Base-by-base conservation (phyloP, 2,329 filamentous ascomycete genomes). In the Aspergillus piperis region DNA sequence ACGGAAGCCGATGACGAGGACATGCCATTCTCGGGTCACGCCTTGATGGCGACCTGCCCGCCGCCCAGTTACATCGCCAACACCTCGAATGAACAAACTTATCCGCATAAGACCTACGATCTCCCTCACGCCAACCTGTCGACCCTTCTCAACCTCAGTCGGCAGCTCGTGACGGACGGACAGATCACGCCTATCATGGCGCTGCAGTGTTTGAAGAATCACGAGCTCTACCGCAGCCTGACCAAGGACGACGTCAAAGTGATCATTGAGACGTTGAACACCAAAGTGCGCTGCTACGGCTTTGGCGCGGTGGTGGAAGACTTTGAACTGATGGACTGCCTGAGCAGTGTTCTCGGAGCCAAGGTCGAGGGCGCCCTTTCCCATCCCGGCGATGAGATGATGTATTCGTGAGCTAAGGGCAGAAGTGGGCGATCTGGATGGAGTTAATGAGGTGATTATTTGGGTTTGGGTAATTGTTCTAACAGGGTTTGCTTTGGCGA, bases 181-280 rank as follows among this genome's bases (percentile, higher is more conserved):
- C 78, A 81, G 60, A 91, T 98, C 70, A 98, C 94, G 17, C 95
- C 95, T 0, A 90, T 97, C 66, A 96, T 96, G 91, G 93, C 93
- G 0, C 94, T 95, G 87, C 90, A 91, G 53, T 90, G 91, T 78
- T 84, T 98, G 53, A 80, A 92, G 63, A 84, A 82, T 49, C 88
- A 95, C 75, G 86, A 89, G 39, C 82, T 89, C 63, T 87, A 93
- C 64, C 73, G 73, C 5, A 86, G 89, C 66, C 78, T 97, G 65
- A 86, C 81, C 15, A 76, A 79, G 54, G 83, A 86, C 41, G 92
- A 97, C 70, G 86, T 96, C 67, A 82, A 84, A 67, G 83, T 81
- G 63, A 82, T 97, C 66, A 87, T 90, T 54, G 87, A 88, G 54
- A 90, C 92, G 60, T 82, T 98, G 59, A 81, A 86, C 68, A 84